Percentiles rank a stretch among this genome's conserved stretches.
Conservation (phyloP, 306 rosid genomes). For the Benincasa hispida region DNA sequence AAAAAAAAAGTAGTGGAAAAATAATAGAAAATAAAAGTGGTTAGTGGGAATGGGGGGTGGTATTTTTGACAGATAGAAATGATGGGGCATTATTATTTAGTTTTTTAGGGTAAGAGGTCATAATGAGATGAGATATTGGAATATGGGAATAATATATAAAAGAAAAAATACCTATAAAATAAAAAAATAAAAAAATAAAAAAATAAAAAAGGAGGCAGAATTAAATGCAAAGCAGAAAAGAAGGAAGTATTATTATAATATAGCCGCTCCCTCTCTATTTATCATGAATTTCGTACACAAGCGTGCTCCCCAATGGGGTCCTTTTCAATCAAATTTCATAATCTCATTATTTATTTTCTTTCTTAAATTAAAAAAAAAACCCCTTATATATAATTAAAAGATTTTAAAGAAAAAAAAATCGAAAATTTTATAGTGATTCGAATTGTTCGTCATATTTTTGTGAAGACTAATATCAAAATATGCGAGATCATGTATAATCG, state of each 20-base stretch:
- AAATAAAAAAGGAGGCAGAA: background rate
- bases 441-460: too few relatives aligned
- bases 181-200: background rate
- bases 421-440: too few relatives aligned
- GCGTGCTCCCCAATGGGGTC: background rate
- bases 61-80: background rate
- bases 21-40: background rate
- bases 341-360: too few relatives aligned
- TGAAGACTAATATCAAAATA: too few relatives aligned
- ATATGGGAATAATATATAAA: background rate
- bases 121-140: background rate
- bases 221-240: conserved; percentile 2
- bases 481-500: too few relatives aligned
- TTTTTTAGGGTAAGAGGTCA: background rate
- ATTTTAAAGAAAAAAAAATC: too few relatives aligned
- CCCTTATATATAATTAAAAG: too few relatives aligned
- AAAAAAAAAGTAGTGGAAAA: background rate
- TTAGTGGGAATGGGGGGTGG: background rate
- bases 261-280: background rate
- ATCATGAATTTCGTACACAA: background rate
- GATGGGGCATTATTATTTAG: background rate
- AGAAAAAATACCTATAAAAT: background rate
- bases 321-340: background rate
- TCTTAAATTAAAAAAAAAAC: too few relatives aligned
- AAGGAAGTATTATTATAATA: background rate